Percentiles rank a stretch among this genome's conserved stretches.
These are phyloP conservation scores for Neurospora pannonica DNA, from an alignment of 495 filamentous ascomycete species.

Conservation along the genomic window DNA sequence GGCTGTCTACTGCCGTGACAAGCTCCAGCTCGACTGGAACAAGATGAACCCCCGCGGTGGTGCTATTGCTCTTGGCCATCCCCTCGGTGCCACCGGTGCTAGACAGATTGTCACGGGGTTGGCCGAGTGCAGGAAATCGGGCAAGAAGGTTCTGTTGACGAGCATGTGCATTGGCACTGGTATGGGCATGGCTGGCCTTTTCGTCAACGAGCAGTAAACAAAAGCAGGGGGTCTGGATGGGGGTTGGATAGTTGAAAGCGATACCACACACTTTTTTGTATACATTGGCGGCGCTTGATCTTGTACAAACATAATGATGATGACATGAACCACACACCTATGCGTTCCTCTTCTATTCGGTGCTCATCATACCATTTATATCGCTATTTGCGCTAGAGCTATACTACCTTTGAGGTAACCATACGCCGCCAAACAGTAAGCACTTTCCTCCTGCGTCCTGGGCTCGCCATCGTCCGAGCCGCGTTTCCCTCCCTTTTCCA, in stretches of 20 bases:
- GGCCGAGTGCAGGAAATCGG: conserved; percentile 66
- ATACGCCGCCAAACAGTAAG: no score
- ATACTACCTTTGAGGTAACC: neutral
- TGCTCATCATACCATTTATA: neutral
- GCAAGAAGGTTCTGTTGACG: conserved; percentile 75
- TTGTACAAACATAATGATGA: neutral
- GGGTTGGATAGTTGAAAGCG: neutral
- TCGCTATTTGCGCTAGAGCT: neutral
- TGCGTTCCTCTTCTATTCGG: neutral
- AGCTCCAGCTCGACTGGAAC: conserved; percentile 62
- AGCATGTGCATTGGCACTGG: conserved; percentile 85
- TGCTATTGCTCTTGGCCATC: conserved; percentile 71
- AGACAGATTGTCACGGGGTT: conserved; percentile 78
- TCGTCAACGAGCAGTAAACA: conserved; percentile 63
- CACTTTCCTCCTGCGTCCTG: no score
- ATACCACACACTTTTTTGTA: neutral
- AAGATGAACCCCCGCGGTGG: conserved; percentile 89
- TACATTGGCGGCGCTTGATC: neutral
- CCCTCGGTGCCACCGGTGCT: conserved; percentile 70
- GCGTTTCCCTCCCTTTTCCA: no score
- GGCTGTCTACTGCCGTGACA: conserved; percentile 85
- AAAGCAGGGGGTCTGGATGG: neutral
- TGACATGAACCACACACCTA: neutral
- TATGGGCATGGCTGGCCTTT: conserved; percentile 74
- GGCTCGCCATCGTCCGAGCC: no score